Evolutionary conservation across 441 rosid genomes (phyloP).

Genomic region (Sinapis alba): DNA sequence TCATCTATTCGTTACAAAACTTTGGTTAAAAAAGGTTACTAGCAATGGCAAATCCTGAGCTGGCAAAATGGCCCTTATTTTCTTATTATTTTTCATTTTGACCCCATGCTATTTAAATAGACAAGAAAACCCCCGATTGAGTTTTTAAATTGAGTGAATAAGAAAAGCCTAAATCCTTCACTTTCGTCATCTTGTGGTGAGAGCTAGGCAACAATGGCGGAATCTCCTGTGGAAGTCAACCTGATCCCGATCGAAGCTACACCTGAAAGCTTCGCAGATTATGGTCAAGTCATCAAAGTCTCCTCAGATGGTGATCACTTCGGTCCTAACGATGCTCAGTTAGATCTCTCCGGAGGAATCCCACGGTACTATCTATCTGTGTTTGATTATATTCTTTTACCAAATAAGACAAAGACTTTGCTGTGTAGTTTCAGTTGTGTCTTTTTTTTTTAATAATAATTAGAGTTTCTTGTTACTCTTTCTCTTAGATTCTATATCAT

Average conservation of each 20-base stretch:
- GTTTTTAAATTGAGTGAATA: neutral
- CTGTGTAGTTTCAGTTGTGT: neutral
- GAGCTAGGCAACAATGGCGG: slow-evolving; percentile 10
- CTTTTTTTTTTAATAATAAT: neutral
- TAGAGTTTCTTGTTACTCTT: neutral
- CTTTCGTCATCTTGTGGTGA: slow-evolving; percentile 10
- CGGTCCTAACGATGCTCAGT: slow-evolving; percentile 81
- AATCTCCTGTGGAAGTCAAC: slow-evolving; percentile 36
- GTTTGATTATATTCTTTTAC: neutral
- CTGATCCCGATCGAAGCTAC: slow-evolving; percentile 70
- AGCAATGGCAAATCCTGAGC: no score
- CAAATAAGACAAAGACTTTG: neutral
- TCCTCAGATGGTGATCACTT: slow-evolving; percentile 59
- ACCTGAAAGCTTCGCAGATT: slow-evolving; percentile 60
- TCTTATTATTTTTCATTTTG: neutral
- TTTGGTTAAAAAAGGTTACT: neutral
- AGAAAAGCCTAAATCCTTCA: neutral
- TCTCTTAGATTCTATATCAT: slow-evolving; percentile 61
- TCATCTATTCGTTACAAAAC: slow-evolving; percentile 1
- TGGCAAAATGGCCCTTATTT: no score
- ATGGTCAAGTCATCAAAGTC: slow-evolving; percentile 67
- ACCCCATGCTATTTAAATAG: neutral
- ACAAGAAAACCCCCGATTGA: neutral
- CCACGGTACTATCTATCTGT: slow-evolving; percentile 54
- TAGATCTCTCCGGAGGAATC: slow-evolving; percentile 66